A percentile compares a stretch with the other conserved stretches of the same genome.
These are phyloP conservation scores for Canavalia ensiformis DNA, from an alignment of 306 rosid species.

Conservation along the genomic window DNA sequence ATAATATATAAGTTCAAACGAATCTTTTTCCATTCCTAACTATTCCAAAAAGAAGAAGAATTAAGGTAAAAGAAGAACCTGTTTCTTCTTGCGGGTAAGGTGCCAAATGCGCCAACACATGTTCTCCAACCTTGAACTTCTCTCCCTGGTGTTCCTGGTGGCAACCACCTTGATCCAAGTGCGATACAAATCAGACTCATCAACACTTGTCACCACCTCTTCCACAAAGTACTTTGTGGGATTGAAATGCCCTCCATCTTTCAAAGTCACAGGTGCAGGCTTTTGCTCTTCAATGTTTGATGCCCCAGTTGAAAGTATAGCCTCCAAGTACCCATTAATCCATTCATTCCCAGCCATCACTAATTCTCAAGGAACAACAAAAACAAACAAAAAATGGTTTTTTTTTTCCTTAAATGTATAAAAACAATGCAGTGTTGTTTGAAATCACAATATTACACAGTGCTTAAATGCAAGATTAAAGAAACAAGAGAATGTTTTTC, in stretches of 20 bases:
- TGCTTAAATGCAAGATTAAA: neutral
- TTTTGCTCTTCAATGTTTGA: constrained; percentile 80
- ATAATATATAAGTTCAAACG: neutral
- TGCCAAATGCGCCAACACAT: constrained; percentile 99
- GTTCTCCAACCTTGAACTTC: constrained; percentile 92
- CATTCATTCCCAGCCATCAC: constrained; percentile 96
- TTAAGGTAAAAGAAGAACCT: constrained; percentile 38
- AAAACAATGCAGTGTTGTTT: neutral
- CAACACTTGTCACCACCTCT: constrained; percentile 91
- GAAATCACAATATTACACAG: neutral
- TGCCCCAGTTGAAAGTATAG: constrained; percentile 82
- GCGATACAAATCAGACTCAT: constrained; percentile 87
- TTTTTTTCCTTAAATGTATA: neutral
- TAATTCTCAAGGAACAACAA: neutral
- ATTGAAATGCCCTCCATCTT: constrained; percentile 77
- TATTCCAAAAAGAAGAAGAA: neutral
- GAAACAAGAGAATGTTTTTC: neutral
- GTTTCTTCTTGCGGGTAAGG: constrained; percentile 86
- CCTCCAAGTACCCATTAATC: constrained; percentile 94
- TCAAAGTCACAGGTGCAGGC: constrained; percentile 59
- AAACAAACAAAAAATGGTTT: neutral
- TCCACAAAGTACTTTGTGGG: constrained; percentile 93
- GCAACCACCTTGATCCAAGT: constrained; percentile 98
- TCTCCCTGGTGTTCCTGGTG: constrained; percentile 87
- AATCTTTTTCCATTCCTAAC: neutral